Base-by-base conservation (phyloP, 164 flowering plant genomes). In the Nelumbo lutea region DNA sequence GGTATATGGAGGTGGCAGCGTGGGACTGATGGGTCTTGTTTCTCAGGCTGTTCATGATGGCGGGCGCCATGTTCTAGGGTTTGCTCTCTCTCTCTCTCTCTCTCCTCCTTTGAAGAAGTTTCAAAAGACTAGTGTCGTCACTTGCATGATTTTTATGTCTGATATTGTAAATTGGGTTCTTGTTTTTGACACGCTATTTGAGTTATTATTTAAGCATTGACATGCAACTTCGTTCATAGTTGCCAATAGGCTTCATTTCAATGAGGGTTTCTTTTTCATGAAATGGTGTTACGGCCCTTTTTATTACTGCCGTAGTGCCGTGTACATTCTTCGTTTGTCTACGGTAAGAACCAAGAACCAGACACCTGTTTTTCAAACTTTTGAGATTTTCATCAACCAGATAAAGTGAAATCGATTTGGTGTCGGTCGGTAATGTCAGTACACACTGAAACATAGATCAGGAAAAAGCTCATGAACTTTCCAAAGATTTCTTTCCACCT, bases 1-100 rank as follows among this genome's bases (percentile, higher is more conserved):
- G 86, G 97, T 94, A 11, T 94, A 91, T 80, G 98, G 98, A 76
- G 98, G 98, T 73, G 98, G 92, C 48, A 91, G 96, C 87, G 90
- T 86, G 88, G 97, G 98, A 11, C 78, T 94, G 72, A 94, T 94
- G 98, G 98, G 98, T 78, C 93, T 91, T 76, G 92, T 94, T 86
- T 90, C 97, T 84, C 96, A 88, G 79, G 98, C 95, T 42, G 98
- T 88, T 80, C 98, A 90, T 88, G 88, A 88, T 86, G 98, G 98
- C 56, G 98, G 98, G 75, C 90, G 98, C 82, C 97, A 94, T 88
- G 98, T 94, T 79, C 84, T 90, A 83, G 96, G 97, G 98, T 94
- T 80, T 78, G 86, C 59, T 75, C 67, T 69, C 73, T 71, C 70
- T 62, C 68, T 77, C 73, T 72, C 63, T 57, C 75, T 73, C 65